Evolutionary conservation across 202 grass and related monocot species (phyloP), one percentile per base, ranked within the genome.

Genomic region (Panicum virgatum): DNA sequence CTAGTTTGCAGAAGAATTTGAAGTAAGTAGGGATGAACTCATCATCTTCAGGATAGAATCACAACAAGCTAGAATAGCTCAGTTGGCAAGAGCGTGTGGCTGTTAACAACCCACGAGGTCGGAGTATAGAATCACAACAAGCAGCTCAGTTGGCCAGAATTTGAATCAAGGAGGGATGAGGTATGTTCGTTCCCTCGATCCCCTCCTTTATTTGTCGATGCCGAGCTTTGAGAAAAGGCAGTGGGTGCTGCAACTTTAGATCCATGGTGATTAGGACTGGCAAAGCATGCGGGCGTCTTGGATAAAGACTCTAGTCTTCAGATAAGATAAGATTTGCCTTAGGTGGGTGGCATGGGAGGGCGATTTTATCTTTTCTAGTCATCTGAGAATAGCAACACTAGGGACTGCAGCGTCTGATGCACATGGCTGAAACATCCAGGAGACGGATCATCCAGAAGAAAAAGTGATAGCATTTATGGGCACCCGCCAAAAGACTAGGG

Each of bases 301-400:
- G 78, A 82, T 89, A 37, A 72, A 83, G 78, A 85, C 66, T n/a
- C 19, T 26, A 50, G 72, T 77, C 59, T 86, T 71, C 14, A 67
- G 87, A 89, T 85, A 85, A 82, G 87, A 89, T 85, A 81, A 77
- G 82, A 77, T 89, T 34, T n/a, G 50, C 76, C 69, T 20, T 43
- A 82, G 68, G 72, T 73, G 83, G 71, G 60, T 84, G 71, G 46
- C 38, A 81, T 52, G 44, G 64, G 12, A 62, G 7, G 44, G 56
- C 5, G 40, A 78, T 52, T 53, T 78, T 73, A 80, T 43, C 47
- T 67, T 66, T 40, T 56, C 26, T 26, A 67, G 62, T 34, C 9
- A 54, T 67, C 62, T 8, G 47, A 80, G 47, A 80, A 67, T 39
- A 56, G 77, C 62, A 54, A 68, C 60, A 0, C 19, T 65, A 9